Evolutionary conservation across 495 filamentous ascomycete species (phyloP).

Genomic region (Talaromyces ruber): DNA sequence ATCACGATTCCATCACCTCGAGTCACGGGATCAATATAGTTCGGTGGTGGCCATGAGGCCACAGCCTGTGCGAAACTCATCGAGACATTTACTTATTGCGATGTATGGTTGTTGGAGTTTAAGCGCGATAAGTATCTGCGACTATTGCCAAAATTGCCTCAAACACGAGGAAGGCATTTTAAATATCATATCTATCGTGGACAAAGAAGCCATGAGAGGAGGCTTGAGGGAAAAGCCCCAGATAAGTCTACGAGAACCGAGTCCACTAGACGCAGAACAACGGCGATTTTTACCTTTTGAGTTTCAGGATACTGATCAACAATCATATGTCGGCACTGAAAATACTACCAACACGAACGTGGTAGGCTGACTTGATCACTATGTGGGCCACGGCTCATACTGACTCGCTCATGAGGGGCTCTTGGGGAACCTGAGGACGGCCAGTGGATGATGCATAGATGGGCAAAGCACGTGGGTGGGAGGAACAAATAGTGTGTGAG

Average conservation of each 20-base stretch:
- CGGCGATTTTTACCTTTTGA: too few relatives aligned
- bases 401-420: neutral
- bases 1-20: constrained; percentile 23
- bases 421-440: neutral
- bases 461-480: neutral
- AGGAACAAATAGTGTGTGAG: neutral
- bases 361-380: too few relatives aligned
- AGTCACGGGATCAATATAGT: constrained; percentile 29
- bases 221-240: neutral
- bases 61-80: constrained; percentile 12
- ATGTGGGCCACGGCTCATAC: too few relatives aligned
- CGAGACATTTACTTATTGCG: neutral
- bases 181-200: neutral
- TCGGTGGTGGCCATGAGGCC: constrained; percentile 30
- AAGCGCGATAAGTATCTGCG: too few relatives aligned
- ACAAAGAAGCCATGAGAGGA: neutral
- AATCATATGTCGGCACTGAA: too few relatives aligned
- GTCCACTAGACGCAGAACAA: neutral
- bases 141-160: too few relatives aligned
- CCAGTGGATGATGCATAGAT: too few relatives aligned
- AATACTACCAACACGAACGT: too few relatives aligned
- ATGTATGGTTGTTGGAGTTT: too few relatives aligned
- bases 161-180: neutral
- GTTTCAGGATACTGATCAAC: too few relatives aligned
- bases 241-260: neutral